Evolutionary conservation across 495 filamentous ascomycete species (phyloP).

Genomic region (Pyrenula aspistea): DNA sequence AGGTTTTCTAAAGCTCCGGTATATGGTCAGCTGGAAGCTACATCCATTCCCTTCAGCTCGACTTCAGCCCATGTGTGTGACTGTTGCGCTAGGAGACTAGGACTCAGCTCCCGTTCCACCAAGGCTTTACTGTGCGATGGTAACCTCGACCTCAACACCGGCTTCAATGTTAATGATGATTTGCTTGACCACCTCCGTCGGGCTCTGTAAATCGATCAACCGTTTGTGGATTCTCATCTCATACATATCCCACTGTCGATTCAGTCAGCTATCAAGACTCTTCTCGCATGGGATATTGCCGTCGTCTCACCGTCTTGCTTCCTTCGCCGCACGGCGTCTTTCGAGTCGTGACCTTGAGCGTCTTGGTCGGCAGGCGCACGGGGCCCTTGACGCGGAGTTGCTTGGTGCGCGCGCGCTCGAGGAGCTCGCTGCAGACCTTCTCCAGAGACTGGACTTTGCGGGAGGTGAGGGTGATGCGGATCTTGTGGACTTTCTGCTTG

Average conservation of each 20-base stretch:
- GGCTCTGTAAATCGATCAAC: slow-evolving; percentile 89
- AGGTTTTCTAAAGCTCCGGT: too few relatives aligned
- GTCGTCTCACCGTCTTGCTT: slow-evolving; percentile 60
- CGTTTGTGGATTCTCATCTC: slow-evolving; percentile 99
- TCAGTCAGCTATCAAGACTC: neutral
- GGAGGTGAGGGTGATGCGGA: slow-evolving; percentile 93
- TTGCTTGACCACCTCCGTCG: slow-evolving; percentile 99
- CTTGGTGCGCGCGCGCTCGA: slow-evolving; percentile 98
- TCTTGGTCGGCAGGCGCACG: slow-evolving; percentile 97
- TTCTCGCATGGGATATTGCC: neutral
- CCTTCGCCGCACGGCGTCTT: slow-evolving; percentile 99
- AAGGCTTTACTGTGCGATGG: slow-evolving; percentile 80
- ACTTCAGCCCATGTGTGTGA: too few relatives aligned
- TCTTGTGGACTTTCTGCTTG: slow-evolving; percentile 91
- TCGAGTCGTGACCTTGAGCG: slow-evolving; percentile 85
- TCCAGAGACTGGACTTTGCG: slow-evolving; percentile 88
- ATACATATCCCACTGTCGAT: slow-evolving; percentile 67
- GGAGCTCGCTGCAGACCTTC: slow-evolving; percentile 96
- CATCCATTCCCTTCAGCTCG: too few relatives aligned
- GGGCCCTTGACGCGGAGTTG: slow-evolving; percentile 96
- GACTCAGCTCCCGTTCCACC: neutral
- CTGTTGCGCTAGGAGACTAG: neutral
- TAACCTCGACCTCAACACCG: slow-evolving; percentile 99
- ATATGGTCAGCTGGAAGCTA: too few relatives aligned
- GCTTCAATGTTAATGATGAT: slow-evolving; percentile 99